These are phyloP conservation scores for Plasmodium malariae DNA, from an alignment of 169 alveolate genomes.

Conservation along the genomic window DNA sequence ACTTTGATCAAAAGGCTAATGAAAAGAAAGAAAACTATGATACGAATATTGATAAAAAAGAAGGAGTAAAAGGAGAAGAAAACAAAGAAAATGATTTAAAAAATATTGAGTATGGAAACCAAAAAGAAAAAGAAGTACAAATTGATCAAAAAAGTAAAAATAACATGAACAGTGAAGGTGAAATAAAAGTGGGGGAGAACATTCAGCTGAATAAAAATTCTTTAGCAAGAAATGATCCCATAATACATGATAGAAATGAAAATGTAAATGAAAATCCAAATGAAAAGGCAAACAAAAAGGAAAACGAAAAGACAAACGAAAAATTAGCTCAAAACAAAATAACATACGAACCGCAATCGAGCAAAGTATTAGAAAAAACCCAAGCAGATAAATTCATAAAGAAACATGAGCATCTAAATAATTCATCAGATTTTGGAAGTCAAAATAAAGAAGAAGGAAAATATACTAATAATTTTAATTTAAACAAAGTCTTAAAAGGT, in stretches of 20 bases:
- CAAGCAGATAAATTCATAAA: constrained; percentile 33
- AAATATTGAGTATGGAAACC: neutral
- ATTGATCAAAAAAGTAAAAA: neutral
- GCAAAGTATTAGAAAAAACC: neutral
- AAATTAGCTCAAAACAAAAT: neutral
- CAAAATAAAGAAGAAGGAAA: neutral
- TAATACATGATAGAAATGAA: neutral
- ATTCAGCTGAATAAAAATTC: neutral
- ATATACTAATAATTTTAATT: neutral
- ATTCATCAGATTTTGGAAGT: neutral
- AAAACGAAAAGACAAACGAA: neutral
- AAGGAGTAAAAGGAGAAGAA: neutral
- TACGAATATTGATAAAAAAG: neutral
- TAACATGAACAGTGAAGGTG: constrained; percentile 2
- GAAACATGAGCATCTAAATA: constrained; percentile 32
- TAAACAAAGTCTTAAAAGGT: constrained; percentile 15
- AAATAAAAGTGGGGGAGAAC: constrained; percentile 1
- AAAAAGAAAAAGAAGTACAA: neutral
- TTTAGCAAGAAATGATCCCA: neutral
- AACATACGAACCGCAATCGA: neutral
- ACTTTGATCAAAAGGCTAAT: constrained; percentile 8
- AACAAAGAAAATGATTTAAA: neutral
- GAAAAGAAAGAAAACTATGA: constrained; percentile 3
- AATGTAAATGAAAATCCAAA: neutral
- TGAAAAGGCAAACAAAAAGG: neutral